Conservation (phyloP, 2,329 filamentous ascomycete species). For the Venturiaceae sp. region DNA sequence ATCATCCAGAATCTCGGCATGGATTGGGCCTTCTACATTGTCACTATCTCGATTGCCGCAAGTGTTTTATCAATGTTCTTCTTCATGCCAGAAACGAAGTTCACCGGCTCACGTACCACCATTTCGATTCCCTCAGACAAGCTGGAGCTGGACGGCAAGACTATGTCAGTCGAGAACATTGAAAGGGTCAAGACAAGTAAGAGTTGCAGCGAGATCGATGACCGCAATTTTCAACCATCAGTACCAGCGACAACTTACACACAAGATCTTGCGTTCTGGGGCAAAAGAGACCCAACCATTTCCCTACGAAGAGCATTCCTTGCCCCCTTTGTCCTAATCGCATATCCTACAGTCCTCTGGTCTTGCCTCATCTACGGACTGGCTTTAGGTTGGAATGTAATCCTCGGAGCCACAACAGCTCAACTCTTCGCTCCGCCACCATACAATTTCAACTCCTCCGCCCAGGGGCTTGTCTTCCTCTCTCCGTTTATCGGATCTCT, state of each 20-base stretch:
- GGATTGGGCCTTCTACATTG: constrained; percentile 31
- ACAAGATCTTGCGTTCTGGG: constrained; percentile 10
- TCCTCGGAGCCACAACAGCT: constrained; percentile 16
- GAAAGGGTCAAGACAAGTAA: background rate
- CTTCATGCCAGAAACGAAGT: constrained; percentile 28
- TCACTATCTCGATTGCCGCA: constrained; percentile 19
- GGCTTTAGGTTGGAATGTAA: constrained; percentile 20
- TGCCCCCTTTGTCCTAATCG: constrained; percentile 13
- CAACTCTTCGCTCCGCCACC: constrained; percentile 19
- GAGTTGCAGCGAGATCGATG: background rate
- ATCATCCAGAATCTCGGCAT: constrained; percentile 30
- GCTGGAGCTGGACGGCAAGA: background rate
- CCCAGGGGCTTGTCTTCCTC: constrained; percentile 17
- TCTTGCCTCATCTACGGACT: constrained; percentile 17
- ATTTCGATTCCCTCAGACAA: background rate
- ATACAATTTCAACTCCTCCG: constrained; percentile 15
- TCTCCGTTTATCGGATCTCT: constrained; percentile 16
- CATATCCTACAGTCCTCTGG: constrained; percentile 18
- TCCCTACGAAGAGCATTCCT: constrained; percentile 13
- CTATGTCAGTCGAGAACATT: background rate
- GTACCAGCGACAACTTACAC: constrained; percentile 9
- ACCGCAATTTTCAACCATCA: background rate
- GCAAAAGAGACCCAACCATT: constrained; percentile 14
- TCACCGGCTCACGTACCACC: constrained; percentile 16
- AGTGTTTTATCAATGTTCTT: constrained; percentile 27